Conservation (phyloP, 2,329 filamentous ascomycete genomes). For the Diaporthe helianthi region DNA sequence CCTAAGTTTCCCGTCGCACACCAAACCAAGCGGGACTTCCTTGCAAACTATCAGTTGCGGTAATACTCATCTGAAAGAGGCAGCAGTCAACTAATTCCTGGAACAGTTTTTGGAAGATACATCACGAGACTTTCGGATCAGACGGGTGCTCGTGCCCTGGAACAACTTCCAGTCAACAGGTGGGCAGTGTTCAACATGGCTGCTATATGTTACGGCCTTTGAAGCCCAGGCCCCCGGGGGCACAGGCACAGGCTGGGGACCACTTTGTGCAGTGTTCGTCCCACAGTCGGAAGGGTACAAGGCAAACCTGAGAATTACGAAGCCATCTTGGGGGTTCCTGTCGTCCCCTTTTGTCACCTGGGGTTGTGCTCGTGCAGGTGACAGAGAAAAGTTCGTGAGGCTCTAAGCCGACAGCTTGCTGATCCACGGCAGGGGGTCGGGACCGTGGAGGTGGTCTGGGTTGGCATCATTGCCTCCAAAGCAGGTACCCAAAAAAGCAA, state of each 20-base stretch:
- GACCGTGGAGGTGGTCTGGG: neutral
- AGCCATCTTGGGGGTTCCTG: neutral
- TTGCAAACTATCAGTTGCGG: neutral
- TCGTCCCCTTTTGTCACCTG: neutral
- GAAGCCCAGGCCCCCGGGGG: too few species aligned
- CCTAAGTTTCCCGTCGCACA: neutral
- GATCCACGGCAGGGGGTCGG: constrained; percentile 1
- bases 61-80: neutral
- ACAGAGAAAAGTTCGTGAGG: neutral
- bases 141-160: neutral
- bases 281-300: neutral
- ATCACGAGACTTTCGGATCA: neutral
- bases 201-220: too few species aligned
- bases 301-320: neutral
- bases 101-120: neutral
- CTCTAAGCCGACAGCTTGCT: constrained; percentile 18
- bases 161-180: neutral
- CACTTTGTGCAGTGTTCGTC: neutral
- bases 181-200: neutral
- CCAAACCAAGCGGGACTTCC: neutral
- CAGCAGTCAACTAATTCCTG: neutral
- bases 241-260: too few species aligned
- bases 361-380: neutral
- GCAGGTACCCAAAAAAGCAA: neutral
- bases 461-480: neutral